These are phyloP conservation scores for Aureobasidium sp. DNA, from an alignment of 2,329 filamentous ascomycete genomes.

Conservation along the genomic window DNA sequence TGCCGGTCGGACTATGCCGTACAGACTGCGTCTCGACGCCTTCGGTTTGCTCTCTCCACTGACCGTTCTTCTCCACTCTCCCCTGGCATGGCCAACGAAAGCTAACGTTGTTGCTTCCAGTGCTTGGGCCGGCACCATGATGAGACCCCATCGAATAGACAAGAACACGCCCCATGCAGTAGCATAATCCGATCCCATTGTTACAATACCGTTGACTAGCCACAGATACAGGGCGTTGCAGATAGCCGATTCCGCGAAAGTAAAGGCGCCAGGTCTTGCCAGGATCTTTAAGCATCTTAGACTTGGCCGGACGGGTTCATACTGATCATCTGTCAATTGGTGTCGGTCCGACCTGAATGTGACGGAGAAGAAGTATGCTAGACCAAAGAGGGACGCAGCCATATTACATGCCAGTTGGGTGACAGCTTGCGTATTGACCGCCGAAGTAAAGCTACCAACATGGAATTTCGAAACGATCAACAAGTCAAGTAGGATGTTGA, in stretches of 20 bases:
- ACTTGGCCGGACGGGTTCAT: constrained; percentile 28
- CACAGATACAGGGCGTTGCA: constrained; percentile 65
- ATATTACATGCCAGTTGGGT: constrained; percentile 58
- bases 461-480: constrained; percentile 61
- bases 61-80: constrained; percentile 39
- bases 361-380: constrained; percentile 53
- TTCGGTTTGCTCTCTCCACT: constrained; percentile 23
- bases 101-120: constrained; percentile 58
- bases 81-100: constrained; percentile 63
- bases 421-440: constrained; percentile 57
- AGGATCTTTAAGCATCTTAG: constrained; percentile 45
- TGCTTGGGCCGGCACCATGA: constrained; percentile 66
- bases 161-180: constrained; percentile 70
- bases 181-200: constrained; percentile 57
- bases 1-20: constrained; percentile 46
- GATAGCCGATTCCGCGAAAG: constrained; percentile 58
- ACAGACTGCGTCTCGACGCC: constrained; percentile 21
- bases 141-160: constrained; percentile 65
- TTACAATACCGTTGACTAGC: constrained; percentile 59
- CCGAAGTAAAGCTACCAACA: constrained; percentile 48
- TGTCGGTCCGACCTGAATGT: constrained; percentile 25
- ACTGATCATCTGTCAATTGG: background rate
- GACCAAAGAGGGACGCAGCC: constrained; percentile 47
- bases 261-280: constrained; percentile 50
- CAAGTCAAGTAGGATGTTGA: constrained; percentile 63